phyloP scores from a whole-genome alignment of 139 green algal genomes.

The Zygnema cylindricum region DNA sequence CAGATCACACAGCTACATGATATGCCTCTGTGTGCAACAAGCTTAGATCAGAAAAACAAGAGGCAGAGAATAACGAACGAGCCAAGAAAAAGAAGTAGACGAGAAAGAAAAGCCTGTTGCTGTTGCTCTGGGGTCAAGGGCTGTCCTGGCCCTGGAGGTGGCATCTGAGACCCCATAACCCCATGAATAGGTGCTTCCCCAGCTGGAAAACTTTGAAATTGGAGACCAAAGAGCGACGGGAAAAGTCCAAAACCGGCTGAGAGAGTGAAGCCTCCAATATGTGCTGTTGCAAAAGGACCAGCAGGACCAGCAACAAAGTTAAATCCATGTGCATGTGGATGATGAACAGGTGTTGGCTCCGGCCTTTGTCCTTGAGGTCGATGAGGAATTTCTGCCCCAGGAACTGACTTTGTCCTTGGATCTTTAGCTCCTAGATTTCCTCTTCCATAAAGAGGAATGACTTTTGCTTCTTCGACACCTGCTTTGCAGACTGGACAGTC shows the following conservation, averaged over 20 bases:
- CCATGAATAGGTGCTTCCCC: background rate
- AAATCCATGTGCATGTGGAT: constrained; percentile 26
- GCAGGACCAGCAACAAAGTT: constrained; percentile 33
- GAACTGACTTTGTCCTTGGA: constrained; percentile 32
- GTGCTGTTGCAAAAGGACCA: constrained; percentile 51
- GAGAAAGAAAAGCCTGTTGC: constrained; percentile 82
- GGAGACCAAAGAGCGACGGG: constrained; percentile 83
- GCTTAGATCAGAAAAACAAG: constrained; percentile 76
- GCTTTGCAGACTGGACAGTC: constrained; percentile 94
- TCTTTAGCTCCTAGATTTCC: constrained; percentile 35
- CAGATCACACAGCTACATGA: no score
- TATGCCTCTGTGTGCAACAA: no score
- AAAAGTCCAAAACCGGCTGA: constrained; percentile 71
- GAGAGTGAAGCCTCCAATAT: constrained; percentile 60
- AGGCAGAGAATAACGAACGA: constrained; percentile 94
- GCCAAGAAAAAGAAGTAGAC: constrained; percentile 90
- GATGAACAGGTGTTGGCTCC: constrained; percentile 32
- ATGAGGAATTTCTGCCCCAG: constrained; percentile 34
- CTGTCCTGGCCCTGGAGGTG: constrained; percentile 63
- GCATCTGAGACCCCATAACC: constrained; percentile 28
- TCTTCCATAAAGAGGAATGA: constrained; percentile 63
- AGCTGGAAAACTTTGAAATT: constrained; percentile 52
- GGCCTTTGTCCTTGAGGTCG: constrained; percentile 44
- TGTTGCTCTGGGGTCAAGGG: constrained; percentile 86
- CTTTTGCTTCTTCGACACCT: constrained; percentile 81